These are phyloP conservation scores for Crithidia sp. DNA, from an alignment of 208 protist species.

Conservation along the genomic window DNA sequence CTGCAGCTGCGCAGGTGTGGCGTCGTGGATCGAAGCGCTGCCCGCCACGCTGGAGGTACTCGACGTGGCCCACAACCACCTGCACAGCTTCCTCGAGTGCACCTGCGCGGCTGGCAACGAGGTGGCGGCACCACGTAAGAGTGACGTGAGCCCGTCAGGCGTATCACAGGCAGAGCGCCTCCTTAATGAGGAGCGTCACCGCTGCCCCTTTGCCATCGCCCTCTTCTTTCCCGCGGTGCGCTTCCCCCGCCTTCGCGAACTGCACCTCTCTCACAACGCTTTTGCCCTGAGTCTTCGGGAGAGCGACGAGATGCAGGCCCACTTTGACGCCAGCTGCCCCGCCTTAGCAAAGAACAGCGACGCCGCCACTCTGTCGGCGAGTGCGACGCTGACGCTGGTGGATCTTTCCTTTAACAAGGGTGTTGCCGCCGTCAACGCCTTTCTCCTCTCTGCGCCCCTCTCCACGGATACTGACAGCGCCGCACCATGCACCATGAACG, in stretches of 20 bases:
- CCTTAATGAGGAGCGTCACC: constrained; percentile 47
- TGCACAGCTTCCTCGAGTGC: constrained; percentile 63
- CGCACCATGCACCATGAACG: constrained; percentile 7
- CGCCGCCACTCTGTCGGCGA: not conserved
- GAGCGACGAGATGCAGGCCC: constrained; percentile 58
- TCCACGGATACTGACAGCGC: not conserved
- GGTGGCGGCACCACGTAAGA: not conserved
- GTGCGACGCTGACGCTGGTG: constrained; percentile 20
- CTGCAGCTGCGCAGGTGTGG: constrained; percentile 41
- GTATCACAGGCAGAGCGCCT: not conserved
- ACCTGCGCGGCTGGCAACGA: constrained; percentile 30
- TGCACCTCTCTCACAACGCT: constrained; percentile 75
- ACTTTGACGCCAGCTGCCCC: constrained; percentile 24
- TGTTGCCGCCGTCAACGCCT: constrained; percentile 48
- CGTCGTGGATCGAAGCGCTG: constrained; percentile 65
- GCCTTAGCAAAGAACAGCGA: not conserved
- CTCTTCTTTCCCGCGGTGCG: constrained; percentile 63
- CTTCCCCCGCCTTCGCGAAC: constrained; percentile 55
- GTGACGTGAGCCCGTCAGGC: too few species aligned
- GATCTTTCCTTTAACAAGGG: constrained; percentile 55
- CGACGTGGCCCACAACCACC: constrained; percentile 75
- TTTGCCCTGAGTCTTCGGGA: constrained; percentile 51
- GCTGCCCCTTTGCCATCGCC: constrained; percentile 53
- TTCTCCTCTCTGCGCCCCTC: constrained; percentile 40
- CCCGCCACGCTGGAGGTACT: constrained; percentile 67